phyloP scores from a whole-genome alignment of 805 yeast genomes.

The Candida vartiovaarae region DNA sequence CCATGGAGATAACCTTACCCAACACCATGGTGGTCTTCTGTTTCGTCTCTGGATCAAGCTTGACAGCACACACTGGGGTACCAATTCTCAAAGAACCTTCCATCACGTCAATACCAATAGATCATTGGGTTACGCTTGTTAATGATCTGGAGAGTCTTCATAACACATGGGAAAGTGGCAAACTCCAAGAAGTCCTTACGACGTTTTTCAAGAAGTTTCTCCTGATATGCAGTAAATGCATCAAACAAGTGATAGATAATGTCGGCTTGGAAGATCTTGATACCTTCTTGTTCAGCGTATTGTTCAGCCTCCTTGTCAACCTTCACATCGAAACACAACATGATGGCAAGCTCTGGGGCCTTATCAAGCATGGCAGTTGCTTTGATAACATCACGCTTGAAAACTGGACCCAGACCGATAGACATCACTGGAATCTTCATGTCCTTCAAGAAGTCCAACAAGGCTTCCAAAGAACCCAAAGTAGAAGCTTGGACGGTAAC shows the following conservation, averaged over 20 bases:
- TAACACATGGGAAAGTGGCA: constrained; percentile 92
- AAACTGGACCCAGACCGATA: constrained; percentile 96
- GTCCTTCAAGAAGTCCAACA: constrained; percentile 92
- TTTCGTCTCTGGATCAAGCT: constrained; percentile 78
- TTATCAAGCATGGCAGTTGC: constrained; percentile 95
- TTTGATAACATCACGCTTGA: constrained; percentile 96
- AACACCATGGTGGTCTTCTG: constrained; percentile 58
- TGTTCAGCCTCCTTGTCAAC: constrained; percentile 98
- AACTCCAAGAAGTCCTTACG: constrained; percentile 81
- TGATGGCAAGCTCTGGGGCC: constrained; percentile 93
- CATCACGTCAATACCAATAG: constrained; percentile 93
- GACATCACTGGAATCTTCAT: constrained; percentile 99
- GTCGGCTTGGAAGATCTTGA: constrained; percentile 91
- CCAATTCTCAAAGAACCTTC: constrained; percentile 90
- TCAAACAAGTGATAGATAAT: constrained; percentile 95
- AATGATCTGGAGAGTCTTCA: constrained; percentile 91
- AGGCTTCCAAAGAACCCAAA: constrained; percentile 94
- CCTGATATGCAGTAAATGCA: constrained; percentile 87
- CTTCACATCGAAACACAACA: constrained; percentile 97
- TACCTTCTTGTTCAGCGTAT: constrained; percentile 89
- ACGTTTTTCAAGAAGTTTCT: constrained; percentile 78
- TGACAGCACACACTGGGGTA: constrained; percentile 93
- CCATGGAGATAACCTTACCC: constrained; percentile 89
- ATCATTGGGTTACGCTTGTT: constrained; percentile 99
- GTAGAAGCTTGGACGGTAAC: constrained; percentile 98